phyloP scores from a whole-genome alignment of 257 asterid species.

The Haberlea rhodopensis region DNA sequence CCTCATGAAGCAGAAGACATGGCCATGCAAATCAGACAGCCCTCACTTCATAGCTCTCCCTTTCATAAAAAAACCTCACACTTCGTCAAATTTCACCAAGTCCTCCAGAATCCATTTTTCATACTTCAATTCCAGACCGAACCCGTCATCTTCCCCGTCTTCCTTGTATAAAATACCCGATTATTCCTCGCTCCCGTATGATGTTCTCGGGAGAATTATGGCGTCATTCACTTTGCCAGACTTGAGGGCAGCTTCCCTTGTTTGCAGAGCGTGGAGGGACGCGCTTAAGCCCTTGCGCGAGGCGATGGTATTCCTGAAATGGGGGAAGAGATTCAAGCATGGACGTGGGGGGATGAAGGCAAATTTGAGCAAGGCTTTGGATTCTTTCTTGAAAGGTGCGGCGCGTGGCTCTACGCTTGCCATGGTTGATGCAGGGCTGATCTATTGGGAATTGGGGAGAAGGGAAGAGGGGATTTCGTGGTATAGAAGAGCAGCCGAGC shows the following conservation, averaged over 20 bases:
- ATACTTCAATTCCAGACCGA: conserved; percentile 4
- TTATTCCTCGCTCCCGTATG: conserved; percentile 42
- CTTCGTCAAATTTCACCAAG: background rate
- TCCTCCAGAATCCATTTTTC: conserved; percentile 1
- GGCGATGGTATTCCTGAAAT: conserved; percentile 43
- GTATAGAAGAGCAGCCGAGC: conserved; percentile 33
- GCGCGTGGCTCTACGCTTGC: conserved; percentile 53
- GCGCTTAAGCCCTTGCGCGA: conserved; percentile 72
- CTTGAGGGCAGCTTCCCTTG: conserved; percentile 44
- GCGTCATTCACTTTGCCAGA: conserved; percentile 35
- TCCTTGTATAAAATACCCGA: conserved; percentile 16
- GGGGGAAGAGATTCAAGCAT: conserved; percentile 3
- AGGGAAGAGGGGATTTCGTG: conserved; percentile 50
- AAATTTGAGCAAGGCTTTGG: conserved; percentile 55
- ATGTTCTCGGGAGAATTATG: conserved; percentile 37
- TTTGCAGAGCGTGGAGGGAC: conserved; percentile 49
- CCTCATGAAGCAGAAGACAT: conserved; percentile 35
- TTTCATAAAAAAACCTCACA: conserved; percentile 18
- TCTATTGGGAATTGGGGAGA: conserved; percentile 72
- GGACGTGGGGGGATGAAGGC: conserved; percentile 46
- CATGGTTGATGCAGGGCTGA: conserved; percentile 63
- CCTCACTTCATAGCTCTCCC: conserved; percentile 35
- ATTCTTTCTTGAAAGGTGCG: conserved; percentile 67
- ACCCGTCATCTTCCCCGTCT: conserved; percentile 3
- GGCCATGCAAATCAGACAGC: conserved; percentile 39